These are phyloP conservation scores for Myriosclerotinia curreyana DNA, from an alignment of 2,329 filamentous ascomycete species.

Conservation along the genomic window DNA sequence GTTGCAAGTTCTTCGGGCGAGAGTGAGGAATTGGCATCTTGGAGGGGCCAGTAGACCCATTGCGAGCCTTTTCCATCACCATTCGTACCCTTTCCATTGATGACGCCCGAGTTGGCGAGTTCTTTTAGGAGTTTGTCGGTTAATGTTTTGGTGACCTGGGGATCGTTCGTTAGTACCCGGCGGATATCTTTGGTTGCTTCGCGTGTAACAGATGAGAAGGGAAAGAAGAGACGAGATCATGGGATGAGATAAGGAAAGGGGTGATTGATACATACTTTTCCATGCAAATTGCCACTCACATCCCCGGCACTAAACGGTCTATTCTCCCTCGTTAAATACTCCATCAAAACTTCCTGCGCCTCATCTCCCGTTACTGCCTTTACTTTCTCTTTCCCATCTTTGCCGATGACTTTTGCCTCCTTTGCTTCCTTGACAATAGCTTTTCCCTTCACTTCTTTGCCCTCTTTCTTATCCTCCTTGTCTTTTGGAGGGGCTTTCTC, in stretches of 20 bases:
- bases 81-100: slow-evolving; percentile 49
- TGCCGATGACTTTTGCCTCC: slow-evolving; percentile 14
- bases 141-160: slow-evolving; percentile 45
- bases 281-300: slow-evolving; percentile 59
- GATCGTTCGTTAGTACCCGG: slow-evolving; percentile 18
- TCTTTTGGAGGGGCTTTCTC: slow-evolving; percentile 22
- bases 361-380: slow-evolving; percentile 36
- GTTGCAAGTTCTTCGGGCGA: slow-evolving; percentile 42
- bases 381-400: slow-evolving; percentile 35
- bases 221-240: not conserved
- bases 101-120: slow-evolving; percentile 56
- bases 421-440: not conserved
- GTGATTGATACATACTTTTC: slow-evolving; percentile 44
- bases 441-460: slow-evolving; percentile 16
- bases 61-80: slow-evolving; percentile 37
- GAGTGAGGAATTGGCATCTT: slow-evolving; percentile 27
- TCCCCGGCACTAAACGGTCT: slow-evolving; percentile 48
- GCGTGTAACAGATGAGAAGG: not conserved
- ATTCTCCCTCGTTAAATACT: slow-evolving; percentile 42
- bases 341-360: slow-evolving; percentile 40
- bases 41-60: slow-evolving; percentile 39
- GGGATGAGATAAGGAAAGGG: no score
- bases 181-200: not conserved
- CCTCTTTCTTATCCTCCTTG: slow-evolving; percentile 23
- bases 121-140: slow-evolving; percentile 61